These are phyloP conservation scores for Hyaloscypha hepaticicola DNA, from an alignment of 495 filamentous ascomycete genomes.

Conservation along the genomic window DNA sequence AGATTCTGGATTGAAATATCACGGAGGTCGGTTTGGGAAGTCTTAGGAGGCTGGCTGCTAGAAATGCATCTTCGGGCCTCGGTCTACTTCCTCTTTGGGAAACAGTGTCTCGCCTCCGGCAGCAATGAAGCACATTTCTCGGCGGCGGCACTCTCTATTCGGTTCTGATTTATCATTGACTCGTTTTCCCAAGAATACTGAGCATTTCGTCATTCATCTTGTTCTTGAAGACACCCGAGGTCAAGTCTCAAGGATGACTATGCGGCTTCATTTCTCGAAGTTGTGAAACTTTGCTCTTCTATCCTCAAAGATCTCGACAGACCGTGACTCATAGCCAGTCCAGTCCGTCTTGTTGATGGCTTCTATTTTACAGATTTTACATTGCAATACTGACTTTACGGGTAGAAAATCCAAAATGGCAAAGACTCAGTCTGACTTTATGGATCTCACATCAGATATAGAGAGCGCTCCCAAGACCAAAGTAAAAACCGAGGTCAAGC, in stretches of 20 bases:
- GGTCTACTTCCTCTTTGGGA: not conserved
- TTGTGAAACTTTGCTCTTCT: not conserved
- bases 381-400: not conserved
- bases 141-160: not conserved
- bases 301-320: not conserved
- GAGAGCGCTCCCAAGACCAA: not conserved
- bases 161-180: not conserved
- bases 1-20: not conserved
- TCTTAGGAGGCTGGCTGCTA: no score
- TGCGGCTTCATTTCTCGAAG: not conserved
- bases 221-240: not conserved
- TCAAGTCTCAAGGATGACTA: not conserved
- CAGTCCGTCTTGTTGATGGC: not conserved
- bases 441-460: not conserved
- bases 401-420: not conserved
- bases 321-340: not conserved
- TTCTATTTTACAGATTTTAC: not conserved
- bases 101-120: not conserved
- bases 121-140: not conserved
- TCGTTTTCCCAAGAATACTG: not conserved
- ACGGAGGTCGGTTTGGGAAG: no score
- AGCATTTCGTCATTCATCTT: not conserved
- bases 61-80: not conserved
- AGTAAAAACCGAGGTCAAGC: not conserved
- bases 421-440: not conserved